Evolutionary conservation across 2,329 filamentous ascomycete species (phyloP), one percentile per base, ranked within the genome.

Genomic region (Fusarium virguliforme): DNA sequence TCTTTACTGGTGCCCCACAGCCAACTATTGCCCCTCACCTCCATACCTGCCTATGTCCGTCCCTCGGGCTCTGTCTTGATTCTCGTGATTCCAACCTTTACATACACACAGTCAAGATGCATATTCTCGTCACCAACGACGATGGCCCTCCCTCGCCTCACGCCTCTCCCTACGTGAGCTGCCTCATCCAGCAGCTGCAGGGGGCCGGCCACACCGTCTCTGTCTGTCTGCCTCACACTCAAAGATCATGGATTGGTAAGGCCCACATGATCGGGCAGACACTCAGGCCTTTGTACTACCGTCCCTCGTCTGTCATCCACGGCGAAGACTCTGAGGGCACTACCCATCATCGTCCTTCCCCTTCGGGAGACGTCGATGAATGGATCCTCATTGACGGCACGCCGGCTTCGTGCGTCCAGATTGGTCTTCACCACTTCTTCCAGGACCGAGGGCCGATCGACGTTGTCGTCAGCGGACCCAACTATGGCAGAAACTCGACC

Each of bases 201-300:
- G 82, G 85, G 62, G 90, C 91, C 34, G 94, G 94, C 8, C 95
- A 98, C 82, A 87, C 85, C n/a, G 94, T 98, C 67, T 97, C 94
- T 8, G 95, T 99, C 55, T 92, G 96, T 70, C 89, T 99, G 13
- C 96, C 96, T 2, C 90, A 98, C 80, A 91, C 91, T 7, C 96
- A 99, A 83, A 91, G 95, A 69, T 97, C 94, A 62, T 99, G 96
- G 96, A 98, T 99, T 77, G 95, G 95, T 75, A 99, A 99, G 85
- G 96, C 96, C 3, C 96, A 98, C 82, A 93, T 98, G 77, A 94
- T 98, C 76, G 95, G 95, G 62, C 92, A 95, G 80, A 92, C 93
- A 9, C 89, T 97, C 68, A 94, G 91, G 79, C 94, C 94, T 8
- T 87, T 89, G 30, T 97, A 97, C 84, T 97, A 94, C 84, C 92